phyloP scores from a whole-genome alignment of 2,329 filamentous ascomycete genomes.

The Diaporthe sp. region DNA sequence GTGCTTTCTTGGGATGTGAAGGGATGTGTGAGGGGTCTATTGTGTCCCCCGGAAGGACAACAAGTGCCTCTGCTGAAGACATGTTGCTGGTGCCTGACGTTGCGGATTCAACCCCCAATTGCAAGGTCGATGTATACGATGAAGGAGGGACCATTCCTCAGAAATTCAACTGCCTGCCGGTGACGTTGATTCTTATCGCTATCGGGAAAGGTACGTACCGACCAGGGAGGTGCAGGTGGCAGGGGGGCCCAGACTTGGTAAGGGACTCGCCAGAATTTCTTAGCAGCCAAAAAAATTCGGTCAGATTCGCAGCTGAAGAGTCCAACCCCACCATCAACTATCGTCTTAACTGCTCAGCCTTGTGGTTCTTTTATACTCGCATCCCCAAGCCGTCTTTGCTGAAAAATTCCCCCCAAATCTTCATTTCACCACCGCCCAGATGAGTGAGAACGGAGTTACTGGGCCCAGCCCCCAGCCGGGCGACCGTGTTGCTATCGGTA shows the following conservation, averaged over 20 bases:
- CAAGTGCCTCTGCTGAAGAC: slow-evolving; percentile 56
- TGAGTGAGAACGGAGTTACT: slow-evolving; percentile 62
- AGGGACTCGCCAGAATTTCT: slow-evolving; percentile 37
- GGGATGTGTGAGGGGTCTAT: slow-evolving; percentile 78
- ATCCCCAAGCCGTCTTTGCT: background rate
- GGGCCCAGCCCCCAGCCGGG: slow-evolving; percentile 64
- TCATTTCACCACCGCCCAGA: slow-evolving; percentile 44
- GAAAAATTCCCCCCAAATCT: background rate
- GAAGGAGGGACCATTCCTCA: background rate
- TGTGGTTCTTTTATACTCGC: background rate
- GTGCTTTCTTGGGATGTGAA: slow-evolving; percentile 74
- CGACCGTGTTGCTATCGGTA: slow-evolving; percentile 85
- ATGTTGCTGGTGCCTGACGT: slow-evolving; percentile 60
- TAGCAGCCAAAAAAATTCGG: slow-evolving; percentile 42
- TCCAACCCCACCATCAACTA: slow-evolving; percentile 28
- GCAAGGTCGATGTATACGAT: slow-evolving; percentile 3
- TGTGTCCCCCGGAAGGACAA: slow-evolving; percentile 86
- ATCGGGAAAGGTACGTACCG: slow-evolving; percentile 13
- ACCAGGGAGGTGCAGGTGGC: background rate
- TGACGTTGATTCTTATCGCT: slow-evolving; percentile 31
- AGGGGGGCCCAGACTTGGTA: slow-evolving; percentile 28
- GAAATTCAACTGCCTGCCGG: slow-evolving; percentile 36
- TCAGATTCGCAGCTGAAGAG: slow-evolving; percentile 32
- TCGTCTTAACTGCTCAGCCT: background rate
- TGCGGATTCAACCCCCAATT: background rate